Base-by-base conservation (phyloP, 1,284 basidiomycete species). In the Ganoderma meredithae region DNA sequence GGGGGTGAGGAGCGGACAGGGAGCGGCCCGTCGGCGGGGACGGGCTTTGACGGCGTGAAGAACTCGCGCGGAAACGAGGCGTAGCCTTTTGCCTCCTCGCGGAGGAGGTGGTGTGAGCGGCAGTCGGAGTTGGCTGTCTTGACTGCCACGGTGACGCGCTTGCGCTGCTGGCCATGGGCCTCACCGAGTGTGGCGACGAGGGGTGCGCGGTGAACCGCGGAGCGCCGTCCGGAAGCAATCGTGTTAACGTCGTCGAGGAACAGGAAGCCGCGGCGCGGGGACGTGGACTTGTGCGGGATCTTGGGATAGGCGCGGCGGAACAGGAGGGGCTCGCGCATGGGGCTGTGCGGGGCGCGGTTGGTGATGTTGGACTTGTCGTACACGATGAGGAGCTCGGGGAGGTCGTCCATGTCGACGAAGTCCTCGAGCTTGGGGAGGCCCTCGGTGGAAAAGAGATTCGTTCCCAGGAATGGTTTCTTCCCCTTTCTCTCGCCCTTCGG, bases 51-150 rank as follows among this genome's bases (percentile, higher is more conserved):
- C 66, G 84, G 81, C 25, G 70, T 70, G 25, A 73, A 70, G 44
- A 73, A 72, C 49, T 64, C 59, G 13, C 71, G 61, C 0, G 83
- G 82, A 70, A 87, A 83, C 5, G 63, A 60, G 67, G 83, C 76
- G 70, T 86, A 87, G 41, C 82, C 84, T 13, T 69, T 67, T 0
- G 83, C 84, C 72, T 88, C 86, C 43, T 79, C 68, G 1, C 70
- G 36, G 9, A 82, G 72, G 69, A 81, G 70, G 9, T 65, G 22
- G 9, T 78, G 73, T 1, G 76, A 75, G 15, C 68, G 66, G 12
- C 43, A 40, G 31, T 52, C 15, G 10, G 60, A 31, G 5, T 69
- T 65, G 3, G 81, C 73, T 0, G 74, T 62, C 70, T 82, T 82
- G 40, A 74, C 79, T 0, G 77, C 79, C 43, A 81, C 78, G 1